A percentile compares a stretch with the other conserved stretches of the same genome.
phyloP scores from a whole-genome alignment of 2,329 filamentous ascomycete species.

The Talaromyces verruculosus region DNA sequence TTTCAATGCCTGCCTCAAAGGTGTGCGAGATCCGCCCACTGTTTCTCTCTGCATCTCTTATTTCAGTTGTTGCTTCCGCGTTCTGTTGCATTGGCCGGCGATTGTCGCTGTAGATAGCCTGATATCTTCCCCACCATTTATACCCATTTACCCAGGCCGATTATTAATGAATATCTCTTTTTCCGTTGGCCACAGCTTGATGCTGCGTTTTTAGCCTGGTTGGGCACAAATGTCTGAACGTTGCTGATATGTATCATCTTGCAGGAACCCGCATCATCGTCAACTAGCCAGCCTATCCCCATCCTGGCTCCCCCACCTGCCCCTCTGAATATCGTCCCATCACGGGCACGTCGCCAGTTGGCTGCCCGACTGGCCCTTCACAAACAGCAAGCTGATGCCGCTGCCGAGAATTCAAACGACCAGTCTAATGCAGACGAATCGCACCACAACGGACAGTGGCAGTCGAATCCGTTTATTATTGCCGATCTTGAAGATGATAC shows the following conservation, averaged over 20 bases:
- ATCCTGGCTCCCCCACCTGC: constrained; percentile 61
- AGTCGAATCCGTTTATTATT: constrained; percentile 41
- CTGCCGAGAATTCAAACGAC: constrained; percentile 27
- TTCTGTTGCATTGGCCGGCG: constrained; percentile 6
- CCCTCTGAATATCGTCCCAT: constrained; percentile 81
- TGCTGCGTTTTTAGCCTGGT: background rate
- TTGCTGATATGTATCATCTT: constrained; percentile 25
- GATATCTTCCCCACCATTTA: background rate
- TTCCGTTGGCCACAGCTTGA: background rate
- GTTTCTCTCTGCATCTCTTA: constrained; percentile 21
- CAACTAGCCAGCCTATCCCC: constrained; percentile 43
- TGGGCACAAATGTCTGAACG: constrained; percentile 21
- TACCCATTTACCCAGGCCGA: background rate
- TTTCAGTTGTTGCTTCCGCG: constrained; percentile 21
- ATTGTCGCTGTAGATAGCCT: constrained; percentile 10
- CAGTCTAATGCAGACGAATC: constrained; percentile 5
- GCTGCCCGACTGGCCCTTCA: constrained; percentile 81
- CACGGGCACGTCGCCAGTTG: constrained; percentile 82
- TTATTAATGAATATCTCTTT: constrained; percentile 1
- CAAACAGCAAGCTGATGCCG: constrained; percentile 59
- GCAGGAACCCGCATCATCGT: constrained; percentile 27
- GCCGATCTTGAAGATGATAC: constrained; percentile 39
- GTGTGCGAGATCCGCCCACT: constrained; percentile 13
- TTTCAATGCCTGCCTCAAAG: constrained; percentile 6
- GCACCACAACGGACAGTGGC: constrained; percentile 32